Percentiles rank a stretch among this genome's conserved stretches.
These are phyloP conservation scores for Coccinonectria pachysandricola DNA, from an alignment of 2,329 filamentous ascomycete genomes.

Conservation along the genomic window DNA sequence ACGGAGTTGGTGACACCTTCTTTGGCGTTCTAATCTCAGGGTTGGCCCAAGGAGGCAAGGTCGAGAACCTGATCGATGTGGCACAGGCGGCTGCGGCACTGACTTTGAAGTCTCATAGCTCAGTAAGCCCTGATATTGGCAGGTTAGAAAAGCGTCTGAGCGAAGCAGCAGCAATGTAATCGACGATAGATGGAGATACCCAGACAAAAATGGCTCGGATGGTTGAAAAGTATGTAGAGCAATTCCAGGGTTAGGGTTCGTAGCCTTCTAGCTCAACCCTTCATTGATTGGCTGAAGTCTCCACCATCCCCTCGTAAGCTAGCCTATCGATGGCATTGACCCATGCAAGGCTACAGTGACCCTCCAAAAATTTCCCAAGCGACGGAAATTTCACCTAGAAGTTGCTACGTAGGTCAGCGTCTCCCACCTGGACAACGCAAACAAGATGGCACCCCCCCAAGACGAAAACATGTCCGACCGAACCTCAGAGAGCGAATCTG, in stretches of 20 bases:
- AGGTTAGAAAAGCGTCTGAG: slow-evolving; percentile 32
- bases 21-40: slow-evolving; percentile 76
- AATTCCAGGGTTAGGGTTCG: slow-evolving; percentile 9
- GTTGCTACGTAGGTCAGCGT: too few relatives aligned
- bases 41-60: slow-evolving; percentile 47
- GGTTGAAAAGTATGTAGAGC: too few relatives aligned
- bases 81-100: slow-evolving; percentile 74
- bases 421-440: slow-evolving; percentile 6
- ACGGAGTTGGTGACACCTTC: slow-evolving; percentile 91
- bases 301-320: slow-evolving; percentile 1
- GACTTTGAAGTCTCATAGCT: slow-evolving; percentile 64
- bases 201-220: too few relatives aligned
- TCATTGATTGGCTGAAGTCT: slow-evolving; percentile 11
- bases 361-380: slow-evolving; percentile 21
- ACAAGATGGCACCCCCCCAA: slow-evolving; percentile 22
- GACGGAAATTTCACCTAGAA: slow-evolving; percentile 13
- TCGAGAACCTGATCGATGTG: slow-evolving; percentile 58
- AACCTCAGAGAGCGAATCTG: slow-evolving; percentile 22
- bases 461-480: slow-evolving; percentile 19
- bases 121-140: slow-evolving; percentile 53
- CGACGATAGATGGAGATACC: slow-evolving; percentile 1
- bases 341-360: slow-evolving; percentile 20
- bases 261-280: slow-evolving; percentile 9
- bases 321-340: slow-evolving; percentile 10
- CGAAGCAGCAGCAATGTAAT: slow-evolving; percentile 13